Percentiles rank a stretch among this genome's conserved stretches.
These are phyloP conservation scores for Pulveroboletus sp. DNA, from an alignment of 768 basidiomycete species.

Conservation along the genomic window DNA sequence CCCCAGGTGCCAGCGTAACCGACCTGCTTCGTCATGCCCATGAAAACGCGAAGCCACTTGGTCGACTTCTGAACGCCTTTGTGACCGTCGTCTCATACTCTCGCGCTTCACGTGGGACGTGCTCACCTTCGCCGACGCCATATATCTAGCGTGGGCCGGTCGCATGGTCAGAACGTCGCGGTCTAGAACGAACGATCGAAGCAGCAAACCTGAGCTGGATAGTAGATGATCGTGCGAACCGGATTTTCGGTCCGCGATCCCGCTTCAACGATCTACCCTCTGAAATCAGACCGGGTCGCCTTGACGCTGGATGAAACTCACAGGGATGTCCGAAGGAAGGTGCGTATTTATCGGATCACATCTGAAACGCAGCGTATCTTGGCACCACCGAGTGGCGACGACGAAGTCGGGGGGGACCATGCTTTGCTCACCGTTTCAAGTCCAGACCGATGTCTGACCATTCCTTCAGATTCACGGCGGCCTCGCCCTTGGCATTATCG, in stretches of 20 bases:
- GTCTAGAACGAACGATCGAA: not conserved
- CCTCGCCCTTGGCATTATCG: constrained; percentile 40
- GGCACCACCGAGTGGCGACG: not conserved
- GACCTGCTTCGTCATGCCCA: constrained; percentile 29
- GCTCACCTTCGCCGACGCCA: constrained; percentile 38
- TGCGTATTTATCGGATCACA: constrained; percentile 31
- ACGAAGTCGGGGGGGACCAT: not conserved
- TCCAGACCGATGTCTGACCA: constrained; percentile 39
- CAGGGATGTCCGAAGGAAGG: constrained; percentile 32
- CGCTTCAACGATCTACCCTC: constrained; percentile 35
- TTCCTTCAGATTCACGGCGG: constrained; percentile 28
- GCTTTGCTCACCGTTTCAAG: constrained; percentile 25
- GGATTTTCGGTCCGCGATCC: constrained; percentile 38
- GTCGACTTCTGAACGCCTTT: constrained; percentile 37
- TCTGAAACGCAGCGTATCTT: constrained; percentile 9
- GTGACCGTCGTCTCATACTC: not conserved
- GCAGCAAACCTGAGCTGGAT: constrained; percentile 31
- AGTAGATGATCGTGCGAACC: constrained; percentile 42
- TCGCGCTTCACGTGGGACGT: too few relatives aligned
- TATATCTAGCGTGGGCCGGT: constrained; percentile 34
- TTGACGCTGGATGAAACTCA: constrained; percentile 6
- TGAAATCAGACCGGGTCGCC: not conserved
- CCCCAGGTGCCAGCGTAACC: constrained; percentile 44
- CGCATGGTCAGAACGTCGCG: not conserved
- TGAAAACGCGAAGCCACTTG: constrained; percentile 35